Evolutionary conservation across 305 asterid genomes (phyloP), one percentile per base, ranked within the genome.

Genomic region (Fraxinus xanthoxyloides): DNA sequence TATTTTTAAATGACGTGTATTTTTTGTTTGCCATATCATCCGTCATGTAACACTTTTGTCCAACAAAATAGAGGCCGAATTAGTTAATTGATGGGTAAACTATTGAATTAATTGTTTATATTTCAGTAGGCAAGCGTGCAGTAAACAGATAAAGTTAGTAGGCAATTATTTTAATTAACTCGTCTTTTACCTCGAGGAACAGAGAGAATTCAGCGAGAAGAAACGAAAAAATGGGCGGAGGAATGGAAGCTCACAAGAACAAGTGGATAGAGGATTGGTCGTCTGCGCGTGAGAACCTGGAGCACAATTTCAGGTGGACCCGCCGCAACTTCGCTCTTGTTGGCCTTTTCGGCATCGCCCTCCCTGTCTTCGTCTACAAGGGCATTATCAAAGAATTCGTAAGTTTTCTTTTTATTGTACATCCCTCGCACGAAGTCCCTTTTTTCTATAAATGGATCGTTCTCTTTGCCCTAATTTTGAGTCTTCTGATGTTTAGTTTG

Each of bases 301-400:
- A 95, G 90, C 85, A 88, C 85, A 91, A 95, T 65, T 94, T 95
- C 93, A 88, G 99, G 34, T 95, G 97, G 99, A 88, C 86, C 46
- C 94, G 98, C 80, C 97, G 99, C 77, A 95, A 95, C 82, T 82
- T 95, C 13, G 97, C 98, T 43, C 84, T 95, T 72, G 92, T 92
- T 19, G 98, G 98, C 78, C 87, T 95, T 82, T 95, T 95, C 86
- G 98, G 98, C 85, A n/a, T 94, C 85, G 99, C 93, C 43, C 28
- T 93, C 67, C 97, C 97, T 3, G 80, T 93, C 77, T 87, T 94
- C 76, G 79, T 95, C 82, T 95, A 92, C 94, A 92, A 92, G 83
- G 98, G 98, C 85, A 92, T 95, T 87, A 87, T 95, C 90, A 91
- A 86, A 34, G 99, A 95, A 78, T 95, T 95, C 76, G 98, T 95